Percentiles rank a stretch among this genome's conserved stretches.
Evolutionary conservation across 2,329 filamentous ascomycete genomes (phyloP).

Genomic region (Neobulgaria alba): DNA sequence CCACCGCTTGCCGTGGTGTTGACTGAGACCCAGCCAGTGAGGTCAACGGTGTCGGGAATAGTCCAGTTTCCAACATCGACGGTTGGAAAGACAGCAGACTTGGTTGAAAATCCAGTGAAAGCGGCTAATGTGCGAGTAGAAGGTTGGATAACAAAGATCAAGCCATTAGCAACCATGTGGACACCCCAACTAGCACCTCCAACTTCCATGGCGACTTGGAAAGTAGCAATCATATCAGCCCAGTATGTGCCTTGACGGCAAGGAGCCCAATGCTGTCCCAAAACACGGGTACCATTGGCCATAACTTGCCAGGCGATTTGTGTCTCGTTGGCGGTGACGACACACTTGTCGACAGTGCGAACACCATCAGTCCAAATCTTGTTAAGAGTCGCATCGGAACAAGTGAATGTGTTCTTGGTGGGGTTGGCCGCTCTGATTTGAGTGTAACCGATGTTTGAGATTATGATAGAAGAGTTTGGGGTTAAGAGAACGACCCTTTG

Average conservation of each 20-base stretch:
- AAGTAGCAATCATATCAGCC: slow-evolving; percentile 12
- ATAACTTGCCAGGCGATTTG: slow-evolving; percentile 17
- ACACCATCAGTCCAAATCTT: slow-evolving; percentile 19
- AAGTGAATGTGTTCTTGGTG: slow-evolving; percentile 13
- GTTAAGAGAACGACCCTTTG: slow-evolving; percentile 17
- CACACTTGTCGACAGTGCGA: slow-evolving; percentile 17
- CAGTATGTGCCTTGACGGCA: slow-evolving; percentile 18
- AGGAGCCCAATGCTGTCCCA: slow-evolving; percentile 20
- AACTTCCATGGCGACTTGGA: slow-evolving; percentile 15
- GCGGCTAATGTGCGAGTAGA: slow-evolving; percentile 10
- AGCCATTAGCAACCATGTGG: slow-evolving; percentile 20
- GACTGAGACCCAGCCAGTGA: slow-evolving; percentile 11
- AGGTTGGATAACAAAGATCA: slow-evolving; percentile 15
- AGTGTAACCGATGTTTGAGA: slow-evolving; percentile 15
- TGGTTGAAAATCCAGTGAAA: slow-evolving; percentile 16
- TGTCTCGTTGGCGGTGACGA: slow-evolving; percentile 16
- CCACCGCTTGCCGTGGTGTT: slow-evolving; percentile 6
- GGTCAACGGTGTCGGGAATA: slow-evolving; percentile 2
- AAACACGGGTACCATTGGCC: slow-evolving; percentile 13
- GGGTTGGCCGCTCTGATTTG: slow-evolving; percentile 9
- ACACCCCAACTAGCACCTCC: slow-evolving; percentile 18
- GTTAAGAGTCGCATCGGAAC: slow-evolving; percentile 16
- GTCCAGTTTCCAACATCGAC: slow-evolving; percentile 11
- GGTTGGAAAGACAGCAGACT: slow-evolving; percentile 15
- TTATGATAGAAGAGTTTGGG: slow-evolving; percentile 12